These are phyloP conservation scores for Clavispora asparagi DNA, from an alignment of 805 yeast genomes.

Conservation along the genomic window DNA sequence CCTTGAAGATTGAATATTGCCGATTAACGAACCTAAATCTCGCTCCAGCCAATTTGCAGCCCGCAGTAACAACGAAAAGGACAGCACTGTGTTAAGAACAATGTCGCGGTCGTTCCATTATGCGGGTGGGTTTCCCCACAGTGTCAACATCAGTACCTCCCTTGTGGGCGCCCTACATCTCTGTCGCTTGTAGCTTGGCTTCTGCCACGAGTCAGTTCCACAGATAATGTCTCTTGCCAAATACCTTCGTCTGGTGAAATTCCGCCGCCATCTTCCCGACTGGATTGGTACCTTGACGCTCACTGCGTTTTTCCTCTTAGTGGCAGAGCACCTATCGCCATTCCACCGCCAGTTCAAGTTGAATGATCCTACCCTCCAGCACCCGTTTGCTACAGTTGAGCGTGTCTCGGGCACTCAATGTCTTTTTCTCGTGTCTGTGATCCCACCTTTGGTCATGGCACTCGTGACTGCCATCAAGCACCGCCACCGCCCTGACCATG, in stretches of 20 bases:
- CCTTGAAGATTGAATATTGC: too few species aligned
- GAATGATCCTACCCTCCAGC: constrained; percentile 27
- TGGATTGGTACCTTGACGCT: constrained; percentile 25
- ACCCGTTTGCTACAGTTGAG: constrained; percentile 30
- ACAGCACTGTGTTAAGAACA: too few species aligned
- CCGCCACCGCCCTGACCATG: constrained; percentile 1
- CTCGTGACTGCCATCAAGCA: constrained; percentile 9
- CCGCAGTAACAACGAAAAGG: too few species aligned
- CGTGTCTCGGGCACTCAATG: constrained; percentile 26
- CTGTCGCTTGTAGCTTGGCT: too few species aligned
- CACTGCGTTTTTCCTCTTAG: constrained; percentile 21
- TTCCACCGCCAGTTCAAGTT: constrained; percentile 31
- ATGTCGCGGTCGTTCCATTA: too few species aligned
- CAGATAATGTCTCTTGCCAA: constrained; percentile 9
- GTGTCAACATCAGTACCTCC: not conserved
- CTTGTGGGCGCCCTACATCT: not conserved
- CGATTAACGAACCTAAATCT: too few species aligned
- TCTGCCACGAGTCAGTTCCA: not conserved
- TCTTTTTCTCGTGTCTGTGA: constrained; percentile 21
- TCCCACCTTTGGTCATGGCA: constrained; percentile 21
- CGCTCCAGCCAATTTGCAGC: too few species aligned
- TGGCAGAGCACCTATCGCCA: constrained; percentile 30
- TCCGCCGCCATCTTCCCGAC: constrained; percentile 22
- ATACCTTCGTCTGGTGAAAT: constrained; percentile 13
- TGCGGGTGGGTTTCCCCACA: too few species aligned